Evolutionary conservation across 2,329 filamentous ascomycete species (phyloP).

Genomic region (Stemphylium beticola): DNA sequence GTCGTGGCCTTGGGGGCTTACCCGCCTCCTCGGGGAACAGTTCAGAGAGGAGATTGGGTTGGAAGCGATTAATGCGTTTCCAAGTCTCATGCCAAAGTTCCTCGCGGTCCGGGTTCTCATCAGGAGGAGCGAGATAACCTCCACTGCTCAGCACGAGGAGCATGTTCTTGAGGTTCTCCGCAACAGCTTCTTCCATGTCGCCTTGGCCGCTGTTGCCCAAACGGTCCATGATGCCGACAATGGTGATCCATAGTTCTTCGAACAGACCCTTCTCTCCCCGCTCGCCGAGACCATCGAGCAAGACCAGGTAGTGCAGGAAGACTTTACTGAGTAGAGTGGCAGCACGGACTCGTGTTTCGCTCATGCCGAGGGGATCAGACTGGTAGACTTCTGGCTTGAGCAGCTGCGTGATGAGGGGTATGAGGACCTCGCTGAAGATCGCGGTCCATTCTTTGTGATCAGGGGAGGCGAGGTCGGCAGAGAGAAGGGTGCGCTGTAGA

Average conservation of each 20-base stretch:
- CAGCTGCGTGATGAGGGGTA: conserved; percentile 84
- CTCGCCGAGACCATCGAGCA: conserved; percentile 73
- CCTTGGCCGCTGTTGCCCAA: conserved; percentile 95
- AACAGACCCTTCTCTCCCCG: conserved; percentile 70
- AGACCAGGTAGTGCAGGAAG: conserved; percentile 89
- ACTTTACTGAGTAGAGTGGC: conserved; percentile 93
- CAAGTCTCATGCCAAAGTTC: conserved; percentile 67
- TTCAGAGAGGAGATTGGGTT: conserved; percentile 65
- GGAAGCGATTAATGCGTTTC: conserved; percentile 64
- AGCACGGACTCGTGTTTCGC: conserved; percentile 89
- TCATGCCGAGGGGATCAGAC: conserved; percentile 89
- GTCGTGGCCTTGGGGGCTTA: conserved; percentile 35
- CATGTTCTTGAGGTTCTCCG: conserved; percentile 95
- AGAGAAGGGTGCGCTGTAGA: conserved; percentile 84
- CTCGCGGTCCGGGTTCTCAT: conserved; percentile 57
- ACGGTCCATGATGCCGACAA: conserved; percentile 92
- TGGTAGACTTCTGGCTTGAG: conserved; percentile 95
- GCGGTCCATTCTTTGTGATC: conserved; percentile 92
- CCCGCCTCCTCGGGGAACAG: conserved; percentile 60
- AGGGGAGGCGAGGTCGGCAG: conserved; percentile 79
- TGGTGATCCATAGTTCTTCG: conserved; percentile 82
- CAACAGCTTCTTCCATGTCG: conserved; percentile 90
- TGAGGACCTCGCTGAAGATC: conserved; percentile 92
- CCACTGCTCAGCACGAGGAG: conserved; percentile 92
- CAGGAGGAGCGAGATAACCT: conserved; percentile 78